Conservation (phyloP, 306 rosid species). For the Glycyrrhiza uralensis region DNA sequence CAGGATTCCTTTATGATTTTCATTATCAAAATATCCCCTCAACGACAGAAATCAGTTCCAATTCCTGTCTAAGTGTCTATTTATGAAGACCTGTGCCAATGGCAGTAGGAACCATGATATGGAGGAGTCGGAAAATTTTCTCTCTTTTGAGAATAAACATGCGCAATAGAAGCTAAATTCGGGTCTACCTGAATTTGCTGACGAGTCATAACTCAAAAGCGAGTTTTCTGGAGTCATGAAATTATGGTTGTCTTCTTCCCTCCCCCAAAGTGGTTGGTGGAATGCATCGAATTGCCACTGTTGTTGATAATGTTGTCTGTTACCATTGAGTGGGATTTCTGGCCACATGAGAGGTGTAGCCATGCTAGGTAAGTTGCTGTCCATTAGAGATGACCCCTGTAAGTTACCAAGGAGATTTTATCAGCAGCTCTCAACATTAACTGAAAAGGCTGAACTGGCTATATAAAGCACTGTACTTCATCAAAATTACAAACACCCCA, state of each 20-base stretch:
- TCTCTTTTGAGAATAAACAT: conserved; percentile 9
- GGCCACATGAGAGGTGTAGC: conserved; percentile 65
- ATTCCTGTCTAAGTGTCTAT: neutral
- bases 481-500: neutral
- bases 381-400: conserved; percentile 63
- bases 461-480: neutral
- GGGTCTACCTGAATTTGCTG: conserved; percentile 77
- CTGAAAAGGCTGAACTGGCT: conserved; percentile 1
- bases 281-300: conserved; percentile 63
- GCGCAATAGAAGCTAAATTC: conserved; percentile 2
- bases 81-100: neutral
- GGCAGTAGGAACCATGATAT: conserved; percentile 8
- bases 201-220: conserved; percentile 64
- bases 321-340: conserved; percentile 52
- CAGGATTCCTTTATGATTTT: conserved; percentile 3
- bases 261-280: conserved; percentile 66
- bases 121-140: neutral
- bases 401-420: conserved; percentile 20
- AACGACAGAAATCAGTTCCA: neutral
- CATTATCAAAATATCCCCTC: neutral
- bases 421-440: neutral
- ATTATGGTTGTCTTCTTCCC: conserved; percentile 69
- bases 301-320: conserved; percentile 69
- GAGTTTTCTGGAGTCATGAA: conserved; percentile 72
- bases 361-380: conserved; percentile 56